Evolutionary conservation across 768 basidiomycete genomes (phyloP), one percentile per base, ranked within the genome.

Genomic region (Tylopilus balloui): DNA sequence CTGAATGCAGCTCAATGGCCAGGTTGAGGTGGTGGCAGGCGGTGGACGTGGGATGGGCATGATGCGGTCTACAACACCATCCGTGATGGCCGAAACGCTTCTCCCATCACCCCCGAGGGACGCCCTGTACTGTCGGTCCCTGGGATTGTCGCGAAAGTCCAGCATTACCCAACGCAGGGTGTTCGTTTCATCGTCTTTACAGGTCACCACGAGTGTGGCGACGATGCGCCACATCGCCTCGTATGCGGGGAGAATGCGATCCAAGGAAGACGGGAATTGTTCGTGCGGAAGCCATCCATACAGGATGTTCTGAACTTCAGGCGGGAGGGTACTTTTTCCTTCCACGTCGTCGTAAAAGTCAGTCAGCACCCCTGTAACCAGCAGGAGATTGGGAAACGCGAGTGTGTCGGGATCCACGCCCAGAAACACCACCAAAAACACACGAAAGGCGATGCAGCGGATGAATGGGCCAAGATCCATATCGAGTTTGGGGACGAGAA

Each of bases 141-240:
- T 46, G 1, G 66, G 66, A 44, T 66, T 66, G 46, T 66, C 64
- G 15, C 70, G 61, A 37, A 80, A 70, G 6, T 66, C 62, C 4
- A 59, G 44, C 47, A 83, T 73, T 0, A 65, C 60, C 9, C 62
- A 40, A 10, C 56, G 56, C 28, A 52, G 41, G 10, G 56, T 51
- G 6, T n/a, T 42, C 0, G 50, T 48, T 9, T 55, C 51, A 13
- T 69, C 55, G 4, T 68, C 50, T n/a, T 68, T 62, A 37, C 66
- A 57, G 13, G 12, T 43, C 20, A 71, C 63, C 42, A 73, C 64
- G 1, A 76, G 73, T 0, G 77, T 58, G 1, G 81, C 81, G 44
- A 80, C 68, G 19, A 83, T 73, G 12, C 80, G 73, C 83, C 83
- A 84, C 38, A 83, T 63, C 0, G 77, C 78, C 58, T 84, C 83